A percentile compares a stretch with the other conserved stretches of the same genome.
Evolutionary conservation across 108 stramenopile species (phyloP).

Genomic region (Nitzschia sp.): DNA sequence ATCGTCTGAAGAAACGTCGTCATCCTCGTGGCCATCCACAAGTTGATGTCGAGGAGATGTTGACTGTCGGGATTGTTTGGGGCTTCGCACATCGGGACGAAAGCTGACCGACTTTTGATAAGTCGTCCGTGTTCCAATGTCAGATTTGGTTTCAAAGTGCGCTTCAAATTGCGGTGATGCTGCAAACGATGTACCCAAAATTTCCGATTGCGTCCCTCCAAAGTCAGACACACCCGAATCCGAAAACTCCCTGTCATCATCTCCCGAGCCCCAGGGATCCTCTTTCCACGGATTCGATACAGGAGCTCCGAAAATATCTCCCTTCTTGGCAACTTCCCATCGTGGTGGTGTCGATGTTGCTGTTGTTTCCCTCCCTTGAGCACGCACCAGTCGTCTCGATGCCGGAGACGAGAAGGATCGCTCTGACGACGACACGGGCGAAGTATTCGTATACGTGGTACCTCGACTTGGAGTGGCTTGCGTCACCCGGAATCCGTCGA

Average conservation of each 20-base stretch:
- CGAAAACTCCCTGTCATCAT: constrained; percentile 17
- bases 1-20: constrained; percentile 10
- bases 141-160: constrained; percentile 26
- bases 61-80: background rate
- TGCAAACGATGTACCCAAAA: constrained; percentile 5
- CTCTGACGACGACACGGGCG: constrained; percentile 8
- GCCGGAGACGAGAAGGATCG: constrained; percentile 18
- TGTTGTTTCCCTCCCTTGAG: constrained; percentile 3
- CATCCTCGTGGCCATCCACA: too few relatives aligned
- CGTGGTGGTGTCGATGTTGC: constrained; percentile 13
- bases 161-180: background rate
- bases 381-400: background rate
- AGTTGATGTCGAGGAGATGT: background rate
- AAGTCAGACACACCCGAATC: constrained; percentile 13
- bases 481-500: constrained; percentile 38
- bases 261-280: constrained; percentile 34
- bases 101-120: constrained; percentile 12
- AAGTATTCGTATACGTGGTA: background rate
- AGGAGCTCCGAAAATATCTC: constrained; percentile 10
- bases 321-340: constrained; percentile 11
- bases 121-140: constrained; percentile 21
- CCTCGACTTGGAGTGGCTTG: background rate
- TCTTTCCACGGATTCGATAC: constrained; percentile 33
- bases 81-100: constrained; percentile 3
- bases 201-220: constrained; percentile 25